These are phyloP conservation scores for Clausena lansium DNA, from an alignment of 345 rosid species.

Conservation along the genomic window DNA sequence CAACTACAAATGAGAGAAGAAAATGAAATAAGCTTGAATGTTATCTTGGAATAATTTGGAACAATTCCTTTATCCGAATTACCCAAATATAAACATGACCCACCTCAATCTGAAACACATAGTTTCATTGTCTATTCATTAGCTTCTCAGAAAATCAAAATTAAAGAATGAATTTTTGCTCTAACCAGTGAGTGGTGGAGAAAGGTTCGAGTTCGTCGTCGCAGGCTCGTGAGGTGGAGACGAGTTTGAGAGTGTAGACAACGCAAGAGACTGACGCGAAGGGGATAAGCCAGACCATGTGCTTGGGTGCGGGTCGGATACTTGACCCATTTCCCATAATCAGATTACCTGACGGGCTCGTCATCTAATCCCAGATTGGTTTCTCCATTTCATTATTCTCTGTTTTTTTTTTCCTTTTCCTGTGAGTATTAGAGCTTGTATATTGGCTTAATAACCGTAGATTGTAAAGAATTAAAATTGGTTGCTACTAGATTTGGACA, in stretches of 20 bases:
- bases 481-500: neutral
- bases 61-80: too few relatives aligned
- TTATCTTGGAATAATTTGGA: too few relatives aligned
- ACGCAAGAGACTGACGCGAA: slow-evolving; percentile 67
- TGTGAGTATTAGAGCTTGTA: neutral
- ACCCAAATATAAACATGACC: too few relatives aligned
- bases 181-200: slow-evolving; percentile 16
- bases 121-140: too few relatives aligned
- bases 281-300: slow-evolving; percentile 66
- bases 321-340: slow-evolving; percentile 36
- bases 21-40: too few relatives aligned
- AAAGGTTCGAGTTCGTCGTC: slow-evolving; percentile 27
- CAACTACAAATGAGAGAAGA: too few relatives aligned
- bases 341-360: slow-evolving; percentile 34
- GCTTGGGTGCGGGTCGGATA: slow-evolving; percentile 51
- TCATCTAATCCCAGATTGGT: slow-evolving; percentile 61
- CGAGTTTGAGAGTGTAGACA: slow-evolving; percentile 82
- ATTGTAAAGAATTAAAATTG: neutral
- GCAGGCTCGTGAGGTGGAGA: slow-evolving; percentile 61
- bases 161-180: too few relatives aligned
- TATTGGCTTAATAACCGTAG: neutral
- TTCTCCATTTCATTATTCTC: slow-evolving; percentile 32
- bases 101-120: too few relatives aligned
- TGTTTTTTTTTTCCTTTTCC: too few relatives aligned
- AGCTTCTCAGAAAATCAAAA: too few relatives aligned